Evolutionary conservation across 768 basidiomycete genomes (phyloP).

Genomic region (Leccinum rimulosum): DNA sequence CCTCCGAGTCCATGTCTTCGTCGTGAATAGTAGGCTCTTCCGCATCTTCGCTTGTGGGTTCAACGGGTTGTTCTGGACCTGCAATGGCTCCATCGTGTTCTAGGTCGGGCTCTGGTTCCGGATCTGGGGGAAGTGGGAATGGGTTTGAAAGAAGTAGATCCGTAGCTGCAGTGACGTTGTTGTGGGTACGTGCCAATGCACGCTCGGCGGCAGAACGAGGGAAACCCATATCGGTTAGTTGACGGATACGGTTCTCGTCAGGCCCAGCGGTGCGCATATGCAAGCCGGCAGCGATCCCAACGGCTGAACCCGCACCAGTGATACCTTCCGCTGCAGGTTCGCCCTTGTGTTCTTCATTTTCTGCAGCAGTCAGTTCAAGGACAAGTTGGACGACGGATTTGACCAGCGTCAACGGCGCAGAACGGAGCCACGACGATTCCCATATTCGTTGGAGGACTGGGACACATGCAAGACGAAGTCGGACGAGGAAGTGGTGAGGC

Average conservation of each 20-base stretch:
- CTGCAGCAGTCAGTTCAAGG: slow-evolving; percentile 77
- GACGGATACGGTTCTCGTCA: slow-evolving; percentile 76
- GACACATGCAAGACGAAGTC: slow-evolving; percentile 65
- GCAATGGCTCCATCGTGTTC: slow-evolving; percentile 13
- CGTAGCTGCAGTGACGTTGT: slow-evolving; percentile 86
- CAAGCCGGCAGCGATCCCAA: slow-evolving; percentile 32
- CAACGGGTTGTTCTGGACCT: slow-evolving; percentile 26
- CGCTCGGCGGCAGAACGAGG: slow-evolving; percentile 82
- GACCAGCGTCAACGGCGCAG: slow-evolving; percentile 70
- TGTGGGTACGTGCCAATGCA: slow-evolving; percentile 79
- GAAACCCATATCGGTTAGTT: slow-evolving; percentile 97
- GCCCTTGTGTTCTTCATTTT: slow-evolving; percentile 69
- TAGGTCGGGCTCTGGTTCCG: slow-evolving; percentile 34
- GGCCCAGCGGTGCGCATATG: slow-evolving; percentile 44
- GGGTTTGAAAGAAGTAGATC: slow-evolving; percentile 84
- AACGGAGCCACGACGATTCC: slow-evolving; percentile 79
- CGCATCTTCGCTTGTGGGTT: slow-evolving; percentile 28
- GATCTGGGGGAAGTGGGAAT: slow-evolving; percentile 67
- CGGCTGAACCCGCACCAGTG: slow-evolving; percentile 30
- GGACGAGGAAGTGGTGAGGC: slow-evolving; percentile 83
- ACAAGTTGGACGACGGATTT: slow-evolving; percentile 74
- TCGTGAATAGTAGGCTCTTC: slow-evolving; percentile 21
- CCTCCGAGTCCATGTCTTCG: slow-evolving; percentile 31
- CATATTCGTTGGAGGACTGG: slow-evolving; percentile 71
- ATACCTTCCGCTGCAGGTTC: slow-evolving; percentile 39